Conservation (phyloP, 179 eudicot genomes). For the Spinacia oleracea region DNA sequence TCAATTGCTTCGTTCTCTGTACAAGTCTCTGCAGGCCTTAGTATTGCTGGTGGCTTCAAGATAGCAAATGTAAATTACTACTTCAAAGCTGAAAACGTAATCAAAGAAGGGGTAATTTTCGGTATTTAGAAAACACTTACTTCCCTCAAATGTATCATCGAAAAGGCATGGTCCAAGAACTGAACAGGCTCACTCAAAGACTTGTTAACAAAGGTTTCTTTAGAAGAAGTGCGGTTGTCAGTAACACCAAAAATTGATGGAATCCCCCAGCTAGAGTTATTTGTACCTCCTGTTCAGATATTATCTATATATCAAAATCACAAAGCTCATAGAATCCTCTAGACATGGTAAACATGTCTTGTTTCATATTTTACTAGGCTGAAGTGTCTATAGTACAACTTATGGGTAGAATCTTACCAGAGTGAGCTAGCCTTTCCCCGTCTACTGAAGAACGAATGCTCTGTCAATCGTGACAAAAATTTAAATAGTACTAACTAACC, state of each 20-base stretch:
- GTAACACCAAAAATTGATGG: slow-evolving; percentile 15
- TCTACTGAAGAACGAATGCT: slow-evolving; percentile 60
- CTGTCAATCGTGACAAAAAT: slow-evolving; percentile 29
- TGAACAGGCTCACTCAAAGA: slow-evolving; percentile 39
- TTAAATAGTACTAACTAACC: not conserved
- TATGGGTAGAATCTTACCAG: slow-evolving; percentile 49
- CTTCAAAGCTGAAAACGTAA: not conserved
- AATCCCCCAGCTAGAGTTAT: slow-evolving; percentile 21
- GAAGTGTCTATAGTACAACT: not conserved
- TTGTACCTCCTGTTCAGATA: slow-evolving; percentile 44
- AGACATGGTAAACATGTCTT: not conserved
- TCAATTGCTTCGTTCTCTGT: slow-evolving; percentile 76
- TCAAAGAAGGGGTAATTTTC: not conserved
- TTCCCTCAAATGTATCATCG: slow-evolving; percentile 12
- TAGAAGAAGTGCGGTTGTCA: slow-evolving; percentile 33
- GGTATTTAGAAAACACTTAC: slow-evolving; percentile 5
- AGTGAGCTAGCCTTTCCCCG: slow-evolving; percentile 54
- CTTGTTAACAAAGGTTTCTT: slow-evolving; percentile 48
- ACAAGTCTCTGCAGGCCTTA: slow-evolving; percentile 78
- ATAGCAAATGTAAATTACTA: slow-evolving; percentile 16
- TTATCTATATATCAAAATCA: slow-evolving; percentile 14
- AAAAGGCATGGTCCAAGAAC: slow-evolving; percentile 14
- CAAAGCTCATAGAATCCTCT: not conserved
- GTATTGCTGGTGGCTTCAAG: slow-evolving; percentile 71
- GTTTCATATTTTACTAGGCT: not conserved